Percentiles rank a stretch among this genome's conserved stretches.
phyloP scores from a whole-genome alignment of 2,329 filamentous ascomycete species.

The Fusarium haematococcum region DNA sequence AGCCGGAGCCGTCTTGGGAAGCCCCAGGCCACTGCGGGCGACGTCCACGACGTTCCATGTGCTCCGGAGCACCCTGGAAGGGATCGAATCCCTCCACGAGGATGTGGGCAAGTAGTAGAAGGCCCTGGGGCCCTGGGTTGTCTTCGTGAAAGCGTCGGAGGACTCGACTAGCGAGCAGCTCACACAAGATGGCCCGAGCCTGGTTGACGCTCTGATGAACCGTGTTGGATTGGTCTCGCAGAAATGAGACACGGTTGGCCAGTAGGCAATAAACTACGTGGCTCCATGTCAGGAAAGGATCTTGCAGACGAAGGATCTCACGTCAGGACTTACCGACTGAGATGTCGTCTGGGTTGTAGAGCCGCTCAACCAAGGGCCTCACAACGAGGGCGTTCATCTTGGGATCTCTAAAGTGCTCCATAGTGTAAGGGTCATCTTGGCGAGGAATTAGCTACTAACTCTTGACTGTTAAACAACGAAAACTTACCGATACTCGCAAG shows the following conservation, averaged over 20 bases:
- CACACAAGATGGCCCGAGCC: conserved; percentile 75
- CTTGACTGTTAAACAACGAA: not conserved
- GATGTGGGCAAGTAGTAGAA: conserved; percentile 75
- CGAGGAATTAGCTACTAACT: conserved; percentile 6
- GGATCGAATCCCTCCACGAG: conserved; percentile 79
- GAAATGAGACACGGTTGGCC: conserved; percentile 77
- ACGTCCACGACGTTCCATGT: conserved; percentile 64
- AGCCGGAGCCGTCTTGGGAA: conserved; percentile 51
- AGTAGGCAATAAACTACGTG: conserved; percentile 74
- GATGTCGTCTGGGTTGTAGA: conserved; percentile 74
- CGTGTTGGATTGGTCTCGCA: conserved; percentile 73
- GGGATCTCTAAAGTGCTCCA: conserved; percentile 74
- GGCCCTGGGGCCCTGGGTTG: conserved; percentile 69
- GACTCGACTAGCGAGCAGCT: conserved; percentile 75
- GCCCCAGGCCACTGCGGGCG: conserved; percentile 53
- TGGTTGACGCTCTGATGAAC: conserved; percentile 77
- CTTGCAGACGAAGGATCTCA: not conserved
- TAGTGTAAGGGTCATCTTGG: conserved; percentile 57
- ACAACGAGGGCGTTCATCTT: conserved; percentile 76
- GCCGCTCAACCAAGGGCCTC: conserved; percentile 74
- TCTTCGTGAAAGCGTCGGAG: conserved; percentile 77
- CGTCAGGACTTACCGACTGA: conserved; percentile 63
- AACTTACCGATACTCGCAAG: conserved; percentile 44
- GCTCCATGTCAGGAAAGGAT: conserved; percentile 2
- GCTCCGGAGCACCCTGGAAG: conserved; percentile 74